Evolutionary conservation across 148 eudicot genomes (phyloP).

Genomic region (Spergularia marina): DNA sequence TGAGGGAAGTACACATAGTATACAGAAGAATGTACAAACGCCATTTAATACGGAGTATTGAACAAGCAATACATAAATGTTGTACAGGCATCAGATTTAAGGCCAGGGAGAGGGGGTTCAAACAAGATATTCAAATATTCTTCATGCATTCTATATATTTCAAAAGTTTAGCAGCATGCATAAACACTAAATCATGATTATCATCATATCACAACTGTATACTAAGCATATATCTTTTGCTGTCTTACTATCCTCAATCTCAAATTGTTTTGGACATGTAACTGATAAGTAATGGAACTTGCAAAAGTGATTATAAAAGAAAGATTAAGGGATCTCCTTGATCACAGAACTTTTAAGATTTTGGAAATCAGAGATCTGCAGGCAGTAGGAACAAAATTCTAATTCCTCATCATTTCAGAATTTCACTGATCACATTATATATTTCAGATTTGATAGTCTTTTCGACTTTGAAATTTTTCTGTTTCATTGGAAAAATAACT

Average conservation of each 20-base stretch:
- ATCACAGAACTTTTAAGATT: too few relatives aligned
- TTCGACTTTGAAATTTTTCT: too few relatives aligned
- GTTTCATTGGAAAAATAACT: too few relatives aligned
- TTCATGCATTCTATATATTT: not conserved
- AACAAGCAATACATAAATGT: not conserved
- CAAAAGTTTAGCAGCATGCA: not conserved
- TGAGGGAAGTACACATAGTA: not conserved
- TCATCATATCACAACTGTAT: not conserved
- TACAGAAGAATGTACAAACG: not conserved
- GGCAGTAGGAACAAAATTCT: too few relatives aligned
- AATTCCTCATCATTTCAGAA: too few relatives aligned
- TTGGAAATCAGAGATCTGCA: too few relatives aligned
- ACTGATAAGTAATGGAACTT: too few relatives aligned
- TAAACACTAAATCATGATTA: not conserved
- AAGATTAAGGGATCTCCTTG: too few relatives aligned
- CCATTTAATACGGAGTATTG: not conserved
- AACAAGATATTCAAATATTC: not conserved
- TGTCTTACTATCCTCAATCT: not conserved
- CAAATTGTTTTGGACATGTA: not conserved
- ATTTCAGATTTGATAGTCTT: too few relatives aligned
- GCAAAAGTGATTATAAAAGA: too few relatives aligned
- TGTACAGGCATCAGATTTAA: not conserved
- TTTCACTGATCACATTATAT: too few relatives aligned
- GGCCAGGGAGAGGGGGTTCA: not conserved
- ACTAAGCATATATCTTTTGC: not conserved